These are phyloP conservation scores for Malus hybrid DNA, from an alignment of 331 rosid species.

Conservation along the genomic window DNA sequence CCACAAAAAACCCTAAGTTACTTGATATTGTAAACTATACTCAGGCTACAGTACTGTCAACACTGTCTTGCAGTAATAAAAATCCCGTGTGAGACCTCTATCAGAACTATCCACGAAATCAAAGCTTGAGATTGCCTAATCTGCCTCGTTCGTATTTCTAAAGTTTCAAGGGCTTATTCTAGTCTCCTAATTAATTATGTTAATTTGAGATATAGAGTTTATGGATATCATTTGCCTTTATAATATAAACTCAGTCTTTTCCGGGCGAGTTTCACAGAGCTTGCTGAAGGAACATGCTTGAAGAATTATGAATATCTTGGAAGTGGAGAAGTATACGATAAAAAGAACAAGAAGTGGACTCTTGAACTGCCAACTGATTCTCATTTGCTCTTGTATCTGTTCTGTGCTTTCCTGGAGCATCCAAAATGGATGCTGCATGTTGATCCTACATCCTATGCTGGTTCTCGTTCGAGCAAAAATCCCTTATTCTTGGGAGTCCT, in stretches of 20 bases:
- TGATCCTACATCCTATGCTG: slow-evolving; percentile 72
- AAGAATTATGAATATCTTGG: slow-evolving; percentile 90
- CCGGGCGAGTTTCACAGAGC: slow-evolving; percentile 50
- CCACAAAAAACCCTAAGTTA: background rate
- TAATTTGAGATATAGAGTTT: background rate
- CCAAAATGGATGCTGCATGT: slow-evolving; percentile 97
- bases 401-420: slow-evolving; percentile 92
- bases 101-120: background rate
- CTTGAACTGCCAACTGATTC: slow-evolving; percentile 89
- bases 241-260: slow-evolving; percentile 14
- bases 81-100: background rate
- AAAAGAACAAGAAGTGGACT: slow-evolving; percentile 80
- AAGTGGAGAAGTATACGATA: slow-evolving; percentile 76
- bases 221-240: background rate
- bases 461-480: slow-evolving; percentile 71
- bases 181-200: background rate
- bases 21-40: background rate
- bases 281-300: slow-evolving; percentile 92
- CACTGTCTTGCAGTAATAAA: background rate
- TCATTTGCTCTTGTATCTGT: slow-evolving; percentile 85
- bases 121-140: background rate
- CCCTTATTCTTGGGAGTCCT: slow-evolving; percentile 82
- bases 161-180: background rate
- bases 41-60: background rate
- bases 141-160: background rate